Conservation (phyloP, 106 monocot species). For the Allium sativum region DNA sequence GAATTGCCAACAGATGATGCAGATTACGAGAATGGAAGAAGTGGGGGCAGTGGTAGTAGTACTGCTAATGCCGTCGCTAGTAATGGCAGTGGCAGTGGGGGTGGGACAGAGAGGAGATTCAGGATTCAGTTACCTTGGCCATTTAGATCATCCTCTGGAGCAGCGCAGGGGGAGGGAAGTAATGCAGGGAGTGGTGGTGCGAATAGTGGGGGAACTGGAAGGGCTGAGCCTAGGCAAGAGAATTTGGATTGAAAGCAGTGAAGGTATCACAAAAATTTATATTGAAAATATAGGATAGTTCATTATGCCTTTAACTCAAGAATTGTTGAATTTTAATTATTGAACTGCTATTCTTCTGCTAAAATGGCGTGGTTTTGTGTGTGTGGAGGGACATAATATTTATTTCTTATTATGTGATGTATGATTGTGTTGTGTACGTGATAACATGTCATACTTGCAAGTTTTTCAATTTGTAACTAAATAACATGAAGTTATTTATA, state of each 20-base stretch:
- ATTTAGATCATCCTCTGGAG: conserved; percentile 19
- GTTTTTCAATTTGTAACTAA: too few species aligned
- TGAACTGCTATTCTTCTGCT: too few species aligned
- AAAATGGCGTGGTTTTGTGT: too few species aligned
- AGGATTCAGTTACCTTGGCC: conserved; percentile 83
- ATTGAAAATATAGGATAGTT: too few species aligned
- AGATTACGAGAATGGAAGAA: conserved; percentile 53
- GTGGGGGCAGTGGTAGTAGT: neutral
- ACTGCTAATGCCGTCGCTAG: neutral
- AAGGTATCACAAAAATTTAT: too few species aligned
- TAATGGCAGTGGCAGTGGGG: conserved; percentile 15
- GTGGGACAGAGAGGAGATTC: conserved; percentile 25
- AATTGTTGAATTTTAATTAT: too few species aligned
- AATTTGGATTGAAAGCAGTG: conserved; percentile 37
- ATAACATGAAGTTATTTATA: too few species aligned
- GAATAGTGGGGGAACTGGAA: conserved; percentile 23
- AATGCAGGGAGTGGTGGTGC: conserved; percentile 13
- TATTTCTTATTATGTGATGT: too few species aligned
- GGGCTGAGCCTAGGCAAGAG: conserved; percentile 24
- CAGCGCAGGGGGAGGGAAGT: conserved; percentile 29
- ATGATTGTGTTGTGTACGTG: too few species aligned
- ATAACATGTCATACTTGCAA: too few species aligned
- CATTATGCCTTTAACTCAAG: too few species aligned
- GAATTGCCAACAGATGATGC: conserved; percentile 79
- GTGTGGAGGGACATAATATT: too few species aligned